Evolutionary conservation across 306 rosid genomes (phyloP).

Genomic region (Medicago truncatula): DNA sequence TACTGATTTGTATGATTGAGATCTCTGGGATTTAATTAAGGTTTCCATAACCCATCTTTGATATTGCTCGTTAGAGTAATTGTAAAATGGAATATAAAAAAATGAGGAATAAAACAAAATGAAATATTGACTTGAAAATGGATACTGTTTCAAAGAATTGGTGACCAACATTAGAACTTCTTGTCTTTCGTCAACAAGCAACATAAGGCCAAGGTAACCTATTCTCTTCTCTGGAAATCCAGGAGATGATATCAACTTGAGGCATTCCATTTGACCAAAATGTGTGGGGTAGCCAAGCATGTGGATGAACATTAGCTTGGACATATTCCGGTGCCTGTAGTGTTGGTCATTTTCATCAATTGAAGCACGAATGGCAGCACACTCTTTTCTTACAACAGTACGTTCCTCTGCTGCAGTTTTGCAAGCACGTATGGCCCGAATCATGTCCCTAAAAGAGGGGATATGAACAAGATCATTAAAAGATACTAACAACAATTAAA

Average conservation of each 20-base stretch:
- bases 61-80: slow-evolving; percentile 22
- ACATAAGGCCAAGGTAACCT: slow-evolving; percentile 99
- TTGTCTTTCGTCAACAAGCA: slow-evolving; percentile 99
- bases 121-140: slow-evolving; percentile 48
- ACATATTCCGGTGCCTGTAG: slow-evolving; percentile 90
- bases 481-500: slow-evolving; percentile 29
- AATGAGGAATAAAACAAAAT: slow-evolving; percentile 20
- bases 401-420: slow-evolving; percentile 99
- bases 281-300: slow-evolving; percentile 99
- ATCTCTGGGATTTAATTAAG: slow-evolving; percentile 88
- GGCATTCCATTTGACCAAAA: slow-evolving; percentile 99
- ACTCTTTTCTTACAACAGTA: slow-evolving; percentile 92
- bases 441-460: slow-evolving; percentile 86
- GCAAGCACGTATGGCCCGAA: slow-evolving; percentile 95
- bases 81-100: slow-evolving; percentile 23
- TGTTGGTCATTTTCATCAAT: slow-evolving; percentile 88
- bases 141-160: slow-evolving; percentile 98
- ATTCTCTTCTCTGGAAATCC: slow-evolving; percentile 99
- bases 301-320: slow-evolving; percentile 98
- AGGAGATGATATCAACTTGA: slow-evolving; percentile 92
- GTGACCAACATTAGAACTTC: slow-evolving; percentile 99
- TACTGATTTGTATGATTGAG: slow-evolving; percentile 95
- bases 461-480: slow-evolving; percentile 37
- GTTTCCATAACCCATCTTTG: slow-evolving; percentile 42
- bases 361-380: slow-evolving; percentile 96